Evolutionary conservation across 306 rosid species (phyloP).

Genomic region (Hippophae gyantsensis): DNA sequence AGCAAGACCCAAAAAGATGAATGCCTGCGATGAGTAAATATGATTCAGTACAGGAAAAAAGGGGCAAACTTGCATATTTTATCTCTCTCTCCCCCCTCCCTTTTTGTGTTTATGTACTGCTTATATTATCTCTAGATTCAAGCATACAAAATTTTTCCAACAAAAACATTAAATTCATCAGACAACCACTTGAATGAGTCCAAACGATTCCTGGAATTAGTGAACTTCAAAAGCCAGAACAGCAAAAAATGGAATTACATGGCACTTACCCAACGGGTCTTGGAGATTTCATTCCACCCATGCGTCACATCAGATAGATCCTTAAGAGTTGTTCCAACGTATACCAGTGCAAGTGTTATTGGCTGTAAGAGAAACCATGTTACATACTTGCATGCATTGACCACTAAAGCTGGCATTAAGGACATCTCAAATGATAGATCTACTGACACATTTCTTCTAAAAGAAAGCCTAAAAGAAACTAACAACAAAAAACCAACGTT

Average conservation of each 20-base stretch:
- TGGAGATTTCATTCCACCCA: constrained; percentile 82
- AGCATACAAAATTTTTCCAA: too few species aligned
- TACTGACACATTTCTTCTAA: too few species aligned
- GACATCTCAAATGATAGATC: too few species aligned
- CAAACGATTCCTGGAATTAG: background rate
- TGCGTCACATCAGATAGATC: constrained; percentile 95
- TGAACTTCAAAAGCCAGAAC: background rate
- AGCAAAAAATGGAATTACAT: constrained; percentile 1
- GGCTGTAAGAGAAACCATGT: constrained; percentile 52
- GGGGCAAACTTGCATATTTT: constrained; percentile 1
- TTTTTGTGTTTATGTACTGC: background rate
- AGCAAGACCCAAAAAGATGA: constrained; percentile 50
- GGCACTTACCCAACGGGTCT: constrained; percentile 74
- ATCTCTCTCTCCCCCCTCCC: background rate
- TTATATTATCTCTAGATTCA: too few species aligned
- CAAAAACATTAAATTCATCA: too few species aligned
- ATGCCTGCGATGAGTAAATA: constrained; percentile 52
- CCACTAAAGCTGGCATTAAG: background rate
- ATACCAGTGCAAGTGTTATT: constrained; percentile 75
- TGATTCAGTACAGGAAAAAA: constrained; percentile 2
- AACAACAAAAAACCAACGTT: too few species aligned
- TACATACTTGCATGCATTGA: constrained; percentile 11
- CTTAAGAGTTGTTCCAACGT: constrained; percentile 88
- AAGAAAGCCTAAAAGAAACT: too few species aligned
- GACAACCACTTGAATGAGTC: too few species aligned